These are phyloP conservation scores for Cudoniella acicularis DNA, from an alignment of 495 filamentous ascomycete species.

Conservation along the genomic window DNA sequence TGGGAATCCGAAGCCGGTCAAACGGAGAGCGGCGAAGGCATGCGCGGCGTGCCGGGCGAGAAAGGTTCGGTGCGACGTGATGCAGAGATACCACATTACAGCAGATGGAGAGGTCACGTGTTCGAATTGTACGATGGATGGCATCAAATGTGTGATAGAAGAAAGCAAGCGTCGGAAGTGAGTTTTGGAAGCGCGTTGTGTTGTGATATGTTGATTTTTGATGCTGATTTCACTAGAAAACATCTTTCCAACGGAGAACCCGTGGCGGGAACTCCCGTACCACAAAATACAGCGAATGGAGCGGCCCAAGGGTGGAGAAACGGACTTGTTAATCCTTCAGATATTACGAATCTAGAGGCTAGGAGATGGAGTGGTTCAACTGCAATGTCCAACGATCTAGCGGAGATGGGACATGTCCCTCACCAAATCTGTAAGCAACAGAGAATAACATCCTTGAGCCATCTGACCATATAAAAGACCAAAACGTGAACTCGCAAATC, in stretches of 20 bases:
- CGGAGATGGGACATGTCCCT: constrained; percentile 45
- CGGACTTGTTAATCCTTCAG: constrained; percentile 25
- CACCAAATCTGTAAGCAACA: constrained; percentile 34
- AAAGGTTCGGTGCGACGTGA: constrained; percentile 93
- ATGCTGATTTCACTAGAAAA: constrained; percentile 26
- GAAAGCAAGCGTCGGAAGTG: constrained; percentile 90
- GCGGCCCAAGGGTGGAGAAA: constrained; percentile 25
- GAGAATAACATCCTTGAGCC: neutral
- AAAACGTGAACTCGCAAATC: constrained; percentile 20
- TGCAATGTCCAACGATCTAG: constrained; percentile 22
- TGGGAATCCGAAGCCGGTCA: constrained; percentile 52
- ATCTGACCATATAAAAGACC: constrained; percentile 13
- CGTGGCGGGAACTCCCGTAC: constrained; percentile 24
- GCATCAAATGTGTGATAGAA: constrained; percentile 83
- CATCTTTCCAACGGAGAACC: constrained; percentile 20
- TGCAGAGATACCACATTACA: constrained; percentile 33
- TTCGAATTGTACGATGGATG: constrained; percentile 84
- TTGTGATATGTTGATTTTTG: neutral
- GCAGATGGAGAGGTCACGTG: constrained; percentile 76
- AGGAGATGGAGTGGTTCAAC: constrained; percentile 28
- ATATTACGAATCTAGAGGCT: constrained; percentile 24
- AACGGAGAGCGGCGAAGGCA: constrained; percentile 80
- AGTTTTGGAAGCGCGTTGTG: constrained; percentile 29
- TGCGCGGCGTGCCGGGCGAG: constrained; percentile 82
- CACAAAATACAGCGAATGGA: constrained; percentile 21